phyloP scores from a whole-genome alignment of 495 filamentous ascomycete genomes.

The Penicillium angulare region DNA sequence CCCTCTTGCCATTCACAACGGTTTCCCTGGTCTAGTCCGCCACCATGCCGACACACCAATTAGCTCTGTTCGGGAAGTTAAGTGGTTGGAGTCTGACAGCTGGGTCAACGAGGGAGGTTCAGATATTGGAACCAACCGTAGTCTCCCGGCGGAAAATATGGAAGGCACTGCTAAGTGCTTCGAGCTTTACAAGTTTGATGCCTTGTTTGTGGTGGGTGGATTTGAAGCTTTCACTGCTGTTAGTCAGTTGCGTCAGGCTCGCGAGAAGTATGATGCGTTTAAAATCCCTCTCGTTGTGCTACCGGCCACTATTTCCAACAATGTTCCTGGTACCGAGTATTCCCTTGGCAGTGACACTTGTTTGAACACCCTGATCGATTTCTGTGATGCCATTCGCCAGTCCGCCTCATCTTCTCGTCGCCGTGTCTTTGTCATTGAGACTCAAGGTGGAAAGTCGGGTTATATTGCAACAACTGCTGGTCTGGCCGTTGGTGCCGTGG shows the following conservation, averaged over 20 bases:
- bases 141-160: conserved; percentile 79
- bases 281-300: conserved; percentile 91
- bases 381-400: conserved; percentile 97
- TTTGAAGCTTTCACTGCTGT: conserved; percentile 97
- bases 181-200: conserved; percentile 83
- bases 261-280: conserved; percentile 75
- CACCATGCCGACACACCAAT: conserved; percentile 82
- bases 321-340: conserved; percentile 97
- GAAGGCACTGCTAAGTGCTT: conserved; percentile 82
- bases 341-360: conserved; percentile 96
- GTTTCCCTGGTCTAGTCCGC: conserved; percentile 90
- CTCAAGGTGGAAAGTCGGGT: conserved; percentile 91
- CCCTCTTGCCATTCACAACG: conserved; percentile 90
- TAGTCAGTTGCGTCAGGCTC: conserved; percentile 77
- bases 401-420: conserved; percentile 90
- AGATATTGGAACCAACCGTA: conserved; percentile 97
- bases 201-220: conserved; percentile 87
- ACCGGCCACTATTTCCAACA: conserved; percentile 98
- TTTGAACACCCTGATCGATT: conserved; percentile 90
- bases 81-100: conserved; percentile 90
- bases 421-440: conserved; percentile 96
- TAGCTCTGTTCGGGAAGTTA: conserved; percentile 77
- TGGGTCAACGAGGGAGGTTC: conserved; percentile 98
- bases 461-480: conserved; percentile 92
- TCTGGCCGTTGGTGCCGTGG: conserved; percentile 84